Evolutionary conservation across 2,329 filamentous ascomycete genomes (phyloP).

Genomic region (Colletotrichum tabaci): DNA sequence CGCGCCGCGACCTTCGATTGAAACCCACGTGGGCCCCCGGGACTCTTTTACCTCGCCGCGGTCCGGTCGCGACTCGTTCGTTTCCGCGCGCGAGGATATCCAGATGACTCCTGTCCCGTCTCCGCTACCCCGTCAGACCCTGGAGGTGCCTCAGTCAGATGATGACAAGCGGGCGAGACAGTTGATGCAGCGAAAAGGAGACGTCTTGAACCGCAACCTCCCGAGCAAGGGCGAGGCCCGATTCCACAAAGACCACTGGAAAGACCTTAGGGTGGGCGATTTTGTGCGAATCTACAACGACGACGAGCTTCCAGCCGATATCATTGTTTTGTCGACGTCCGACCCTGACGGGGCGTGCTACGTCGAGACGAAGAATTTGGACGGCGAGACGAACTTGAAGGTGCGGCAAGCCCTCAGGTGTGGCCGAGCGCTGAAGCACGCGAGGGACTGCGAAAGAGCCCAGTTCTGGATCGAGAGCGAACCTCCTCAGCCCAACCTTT

Average conservation of each 20-base stretch:
- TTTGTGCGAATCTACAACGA: slow-evolving; percentile 97
- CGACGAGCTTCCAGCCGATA: slow-evolving; percentile 93
- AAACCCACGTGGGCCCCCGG: slow-evolving; percentile 71
- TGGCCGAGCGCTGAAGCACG: slow-evolving; percentile 86
- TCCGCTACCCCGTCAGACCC: slow-evolving; percentile 68
- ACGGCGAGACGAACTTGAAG: slow-evolving; percentile 98
- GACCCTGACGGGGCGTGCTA: slow-evolving; percentile 96
- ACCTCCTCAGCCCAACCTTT: slow-evolving; percentile 91
- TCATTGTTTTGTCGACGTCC: slow-evolving; percentile 93
- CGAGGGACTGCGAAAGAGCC: slow-evolving; percentile 90
- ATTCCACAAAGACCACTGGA: slow-evolving; percentile 96
- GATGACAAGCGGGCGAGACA: slow-evolving; percentile 54
- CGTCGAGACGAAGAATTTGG: slow-evolving; percentile 97
- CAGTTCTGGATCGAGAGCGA: slow-evolving; percentile 94
- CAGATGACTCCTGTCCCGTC: slow-evolving; percentile 97
- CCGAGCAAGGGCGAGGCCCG: slow-evolving; percentile 78
- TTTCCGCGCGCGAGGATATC: slow-evolving; percentile 78
- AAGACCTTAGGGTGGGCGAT: slow-evolving; percentile 94
- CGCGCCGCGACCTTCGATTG: slow-evolving; percentile 71
- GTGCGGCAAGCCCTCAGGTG: slow-evolving; percentile 92
- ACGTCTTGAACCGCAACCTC: slow-evolving; percentile 81
- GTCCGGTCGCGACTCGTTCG: slow-evolving; percentile 62
- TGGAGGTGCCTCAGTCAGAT: slow-evolving; percentile 57
- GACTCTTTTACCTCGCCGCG: slow-evolving; percentile 63
- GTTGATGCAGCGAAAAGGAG: slow-evolving; percentile 63